These are phyloP conservation scores for Aspergillus sp. DNA, from an alignment of 2,329 filamentous ascomycete genomes.

Conservation along the genomic window DNA sequence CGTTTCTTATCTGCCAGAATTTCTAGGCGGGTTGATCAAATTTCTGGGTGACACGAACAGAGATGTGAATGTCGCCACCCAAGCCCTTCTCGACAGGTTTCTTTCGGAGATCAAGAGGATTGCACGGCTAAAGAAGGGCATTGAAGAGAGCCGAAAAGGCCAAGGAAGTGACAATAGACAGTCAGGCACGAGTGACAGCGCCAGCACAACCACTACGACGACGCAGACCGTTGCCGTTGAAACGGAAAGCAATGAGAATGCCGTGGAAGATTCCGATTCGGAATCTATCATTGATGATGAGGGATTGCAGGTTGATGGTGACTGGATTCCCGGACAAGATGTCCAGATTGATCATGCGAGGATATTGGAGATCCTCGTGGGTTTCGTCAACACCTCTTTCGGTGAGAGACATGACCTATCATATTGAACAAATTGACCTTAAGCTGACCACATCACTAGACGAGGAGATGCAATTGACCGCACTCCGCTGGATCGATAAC, in stretches of 20 bases:
- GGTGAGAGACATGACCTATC: constrained; percentile 50
- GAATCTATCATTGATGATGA: constrained; percentile 52
- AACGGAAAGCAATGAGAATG: constrained; percentile 53
- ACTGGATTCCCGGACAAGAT: constrained; percentile 97
- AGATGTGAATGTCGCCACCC: constrained; percentile 93
- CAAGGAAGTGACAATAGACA: constrained; percentile 67
- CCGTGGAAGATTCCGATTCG: constrained; percentile 49
- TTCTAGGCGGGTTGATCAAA: constrained; percentile 82
- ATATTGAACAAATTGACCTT: not conserved
- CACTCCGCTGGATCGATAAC: constrained; percentile 89
- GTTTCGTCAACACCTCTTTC: constrained; percentile 78
- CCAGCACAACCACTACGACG: constrained; percentile 57
- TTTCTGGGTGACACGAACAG: constrained; percentile 89
- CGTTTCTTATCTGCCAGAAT: constrained; percentile 87
- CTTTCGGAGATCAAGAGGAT: constrained; percentile 93
- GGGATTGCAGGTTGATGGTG: constrained; percentile 69
- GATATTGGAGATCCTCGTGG: constrained; percentile 87
- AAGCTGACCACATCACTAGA: constrained; percentile 50
- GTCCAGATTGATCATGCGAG: constrained; percentile 90
- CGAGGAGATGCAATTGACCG: constrained; percentile 87
- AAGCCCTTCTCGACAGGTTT: constrained; percentile 84
- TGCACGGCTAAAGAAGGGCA: constrained; percentile 84
- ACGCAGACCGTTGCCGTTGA: constrained; percentile 43
- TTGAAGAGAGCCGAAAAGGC: constrained; percentile 77
- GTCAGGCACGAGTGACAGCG: constrained; percentile 67